These are phyloP conservation scores for Myriosclerotinia scirpicola DNA, from an alignment of 2,329 filamentous ascomycete species.

Conservation along the genomic window DNA sequence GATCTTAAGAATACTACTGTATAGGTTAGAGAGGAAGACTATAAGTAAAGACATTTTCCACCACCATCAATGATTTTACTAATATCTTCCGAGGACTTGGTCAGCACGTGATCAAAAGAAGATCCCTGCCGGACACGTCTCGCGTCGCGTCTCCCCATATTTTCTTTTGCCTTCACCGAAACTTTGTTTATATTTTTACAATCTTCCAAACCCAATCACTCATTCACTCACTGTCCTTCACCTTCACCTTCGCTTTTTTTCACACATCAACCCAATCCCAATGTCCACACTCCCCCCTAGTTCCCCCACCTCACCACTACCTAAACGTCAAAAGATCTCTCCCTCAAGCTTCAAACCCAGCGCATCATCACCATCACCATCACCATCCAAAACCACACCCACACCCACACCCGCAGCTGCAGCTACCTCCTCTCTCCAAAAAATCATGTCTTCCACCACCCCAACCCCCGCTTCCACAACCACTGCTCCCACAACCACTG, in stretches of 20 bases:
- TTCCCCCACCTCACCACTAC: slow-evolving; percentile 20
- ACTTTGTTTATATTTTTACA: slow-evolving; percentile 6
- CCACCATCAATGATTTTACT: not conserved
- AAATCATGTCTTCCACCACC: slow-evolving; percentile 20
- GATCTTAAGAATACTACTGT: not conserved
- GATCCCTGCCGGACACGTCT: slow-evolving; percentile 18
- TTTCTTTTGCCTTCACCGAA: slow-evolving; percentile 20
- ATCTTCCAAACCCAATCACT: not conserved
- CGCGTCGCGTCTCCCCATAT: slow-evolving; percentile 22
- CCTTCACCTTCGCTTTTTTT: not conserved
- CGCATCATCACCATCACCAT: too few relatives aligned
- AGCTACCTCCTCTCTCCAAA: slow-evolving; percentile 13
- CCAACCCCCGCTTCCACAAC: slow-evolving; percentile 7
- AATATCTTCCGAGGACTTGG: not conserved
- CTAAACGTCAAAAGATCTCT: slow-evolving; percentile 23
- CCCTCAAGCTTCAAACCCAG: too few relatives aligned
- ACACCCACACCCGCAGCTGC: not conserved
- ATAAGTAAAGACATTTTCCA: not conserved
- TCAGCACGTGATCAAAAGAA: not conserved
- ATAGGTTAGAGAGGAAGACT: not conserved
- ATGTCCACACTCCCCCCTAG: slow-evolving; percentile 14
- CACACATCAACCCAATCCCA: not conserved
- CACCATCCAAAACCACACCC: not conserved
- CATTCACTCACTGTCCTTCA: not conserved
- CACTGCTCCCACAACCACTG: not conserved